Conservation (phyloP, 2,329 filamentous ascomycete species). For the Beauveria bassiana region DNA sequence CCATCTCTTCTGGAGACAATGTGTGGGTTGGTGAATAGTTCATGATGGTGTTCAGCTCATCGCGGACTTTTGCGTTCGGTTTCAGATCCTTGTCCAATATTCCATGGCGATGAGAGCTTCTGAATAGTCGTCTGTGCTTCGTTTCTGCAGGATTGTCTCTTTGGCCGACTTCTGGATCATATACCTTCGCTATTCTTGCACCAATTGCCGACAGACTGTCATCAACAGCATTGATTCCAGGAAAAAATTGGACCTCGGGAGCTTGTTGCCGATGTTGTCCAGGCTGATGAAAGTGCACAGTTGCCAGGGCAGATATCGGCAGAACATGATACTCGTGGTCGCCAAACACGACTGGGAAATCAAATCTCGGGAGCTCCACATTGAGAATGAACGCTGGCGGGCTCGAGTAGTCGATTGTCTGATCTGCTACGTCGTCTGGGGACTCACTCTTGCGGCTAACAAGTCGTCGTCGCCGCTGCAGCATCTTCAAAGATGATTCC, state of each 20-base stretch:
- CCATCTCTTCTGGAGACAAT: slow-evolving; percentile 83
- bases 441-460: slow-evolving; percentile 23
- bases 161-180: slow-evolving; percentile 86
- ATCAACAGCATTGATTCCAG: slow-evolving; percentile 69
- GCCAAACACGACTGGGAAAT: slow-evolving; percentile 90
- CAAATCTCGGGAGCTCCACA: slow-evolving; percentile 87
- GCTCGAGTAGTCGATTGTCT: slow-evolving; percentile 30
- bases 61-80: slow-evolving; percentile 89
- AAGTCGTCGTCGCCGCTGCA: slow-evolving; percentile 37
- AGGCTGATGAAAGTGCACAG: slow-evolving; percentile 48
- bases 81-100: slow-evolving; percentile 91
- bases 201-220: slow-evolving; percentile 40
- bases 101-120: slow-evolving; percentile 84
- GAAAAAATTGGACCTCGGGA: slow-evolving; percentile 83
- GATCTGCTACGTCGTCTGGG: slow-evolving; percentile 23
- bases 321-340: slow-evolving; percentile 88
- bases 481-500: slow-evolving; percentile 53
- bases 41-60: slow-evolving; percentile 87
- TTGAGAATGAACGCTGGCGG: slow-evolving; percentile 69
- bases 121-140: slow-evolving; percentile 86
- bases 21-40: slow-evolving; percentile 88
- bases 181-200: slow-evolving; percentile 70
- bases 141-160: slow-evolving; percentile 89
- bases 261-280: slow-evolving; percentile 65
- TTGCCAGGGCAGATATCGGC: slow-evolving; percentile 67